Evolutionary conservation across 306 rosid genomes (phyloP).

Genomic region (Sicyos edulis): DNA sequence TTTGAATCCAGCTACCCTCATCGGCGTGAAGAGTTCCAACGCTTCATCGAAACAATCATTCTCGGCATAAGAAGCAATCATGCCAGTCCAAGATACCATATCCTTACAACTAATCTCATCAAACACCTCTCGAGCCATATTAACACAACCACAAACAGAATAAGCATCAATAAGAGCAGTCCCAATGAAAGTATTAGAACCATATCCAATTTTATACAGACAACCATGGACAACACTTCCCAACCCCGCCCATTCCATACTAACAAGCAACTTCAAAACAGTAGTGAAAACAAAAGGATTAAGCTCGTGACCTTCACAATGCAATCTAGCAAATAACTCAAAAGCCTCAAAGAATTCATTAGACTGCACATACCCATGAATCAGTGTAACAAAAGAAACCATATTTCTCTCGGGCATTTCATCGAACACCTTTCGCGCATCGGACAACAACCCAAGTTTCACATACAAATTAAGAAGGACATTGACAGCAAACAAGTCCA

Average conservation of each 20-base stretch:
- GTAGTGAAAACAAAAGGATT: conserved; percentile 42
- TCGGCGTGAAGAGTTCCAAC: conserved; percentile 28
- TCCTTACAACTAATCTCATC: conserved; percentile 35
- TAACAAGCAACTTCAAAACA: conserved; percentile 36
- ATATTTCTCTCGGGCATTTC: conserved; percentile 37
- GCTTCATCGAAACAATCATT: conserved; percentile 39
- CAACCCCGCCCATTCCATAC: conserved; percentile 35
- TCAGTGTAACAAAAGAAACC: conserved; percentile 44
- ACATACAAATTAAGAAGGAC: conserved; percentile 33
- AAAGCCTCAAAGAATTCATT: conserved; percentile 24
- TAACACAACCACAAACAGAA: conserved; percentile 35
- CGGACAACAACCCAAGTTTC: conserved; percentile 23
- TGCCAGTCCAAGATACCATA: conserved; percentile 53
- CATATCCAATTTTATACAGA: conserved; percentile 35
- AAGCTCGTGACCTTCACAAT: conserved; percentile 40
- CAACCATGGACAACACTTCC: conserved; percentile 36
- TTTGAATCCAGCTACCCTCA: conserved; percentile 37
- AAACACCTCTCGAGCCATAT: conserved; percentile 32
- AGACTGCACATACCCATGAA: conserved; percentile 32
- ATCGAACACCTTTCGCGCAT: conserved; percentile 35
- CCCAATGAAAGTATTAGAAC: conserved; percentile 36
- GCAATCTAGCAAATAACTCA: conserved; percentile 36
- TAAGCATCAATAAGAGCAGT: conserved; percentile 48
- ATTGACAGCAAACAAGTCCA: conserved; percentile 41
- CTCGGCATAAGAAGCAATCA: conserved; percentile 39